Conservation (phyloP, 768 basidiomycete species). For the Psilocybe sp. region DNA sequence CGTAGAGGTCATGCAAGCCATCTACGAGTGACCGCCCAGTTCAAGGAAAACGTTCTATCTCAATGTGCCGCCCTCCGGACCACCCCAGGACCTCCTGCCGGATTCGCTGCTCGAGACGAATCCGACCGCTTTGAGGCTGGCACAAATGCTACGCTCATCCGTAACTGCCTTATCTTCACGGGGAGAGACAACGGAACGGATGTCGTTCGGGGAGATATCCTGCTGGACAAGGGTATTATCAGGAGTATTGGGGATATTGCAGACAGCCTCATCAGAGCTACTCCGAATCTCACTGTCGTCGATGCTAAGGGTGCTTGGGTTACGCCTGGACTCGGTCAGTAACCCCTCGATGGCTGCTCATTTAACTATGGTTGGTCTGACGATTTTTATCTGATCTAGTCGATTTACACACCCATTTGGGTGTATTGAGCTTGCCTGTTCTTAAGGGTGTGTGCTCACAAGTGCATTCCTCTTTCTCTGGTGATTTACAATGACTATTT, state of each 20-base stretch:
- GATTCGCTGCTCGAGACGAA: slow-evolving; percentile 38
- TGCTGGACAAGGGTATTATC: slow-evolving; percentile 66
- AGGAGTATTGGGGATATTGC: slow-evolving; percentile 56
- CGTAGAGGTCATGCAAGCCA: too few species aligned
- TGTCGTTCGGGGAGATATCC: slow-evolving; percentile 58
- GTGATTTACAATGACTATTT: neutral
- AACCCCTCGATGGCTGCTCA: neutral
- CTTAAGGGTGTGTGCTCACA: slow-evolving; percentile 30
- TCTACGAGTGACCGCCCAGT: too few species aligned
- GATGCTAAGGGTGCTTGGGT: slow-evolving; percentile 68
- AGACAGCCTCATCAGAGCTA: slow-evolving; percentile 29
- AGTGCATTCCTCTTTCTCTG: neutral
- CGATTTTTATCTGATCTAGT: slow-evolving; percentile 40
- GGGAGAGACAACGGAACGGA: slow-evolving; percentile 55
- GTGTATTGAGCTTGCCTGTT: slow-evolving; percentile 65
- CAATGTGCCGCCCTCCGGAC: slow-evolving; percentile 52
- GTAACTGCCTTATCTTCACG: slow-evolving; percentile 68
- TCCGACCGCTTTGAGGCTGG: slow-evolving; percentile 70
- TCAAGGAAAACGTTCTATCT: slow-evolving; percentile 30
- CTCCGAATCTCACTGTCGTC: slow-evolving; percentile 47
- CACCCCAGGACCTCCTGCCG: slow-evolving; percentile 37
- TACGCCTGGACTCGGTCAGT: slow-evolving; percentile 60
- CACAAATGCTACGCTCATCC: slow-evolving; percentile 64
- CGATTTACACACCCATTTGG: slow-evolving; percentile 80
- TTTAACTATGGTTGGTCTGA: neutral